These are phyloP conservation scores for Chaetoscypha palmicola DNA, from an alignment of 2,329 filamentous ascomycete species.

Conservation along the genomic window DNA sequence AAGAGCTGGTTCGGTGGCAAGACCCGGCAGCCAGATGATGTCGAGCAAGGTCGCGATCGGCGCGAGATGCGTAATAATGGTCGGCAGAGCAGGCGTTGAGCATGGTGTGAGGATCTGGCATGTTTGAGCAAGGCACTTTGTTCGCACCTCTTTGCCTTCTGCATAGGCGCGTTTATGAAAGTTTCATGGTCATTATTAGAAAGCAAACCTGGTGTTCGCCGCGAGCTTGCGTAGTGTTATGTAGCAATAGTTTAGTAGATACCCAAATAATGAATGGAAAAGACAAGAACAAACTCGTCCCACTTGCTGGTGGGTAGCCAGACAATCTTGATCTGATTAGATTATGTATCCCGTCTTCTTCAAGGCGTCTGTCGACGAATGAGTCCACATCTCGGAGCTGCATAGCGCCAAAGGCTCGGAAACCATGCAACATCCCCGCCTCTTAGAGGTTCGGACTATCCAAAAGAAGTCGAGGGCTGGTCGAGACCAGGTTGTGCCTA, in stretches of 20 bases:
- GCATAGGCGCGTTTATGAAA: too few species aligned
- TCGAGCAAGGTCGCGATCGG: slow-evolving; percentile 22
- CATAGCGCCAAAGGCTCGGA: not conserved
- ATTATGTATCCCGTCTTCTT: not conserved
- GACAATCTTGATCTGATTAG: not conserved
- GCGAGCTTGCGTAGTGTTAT: not conserved
- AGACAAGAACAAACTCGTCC: too few species aligned
- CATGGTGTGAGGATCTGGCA: not conserved
- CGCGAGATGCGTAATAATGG: slow-evolving; percentile 1
- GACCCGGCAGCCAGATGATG: slow-evolving; percentile 28
- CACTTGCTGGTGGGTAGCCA: too few species aligned
- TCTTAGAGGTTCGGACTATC: not conserved
- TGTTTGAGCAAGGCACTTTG: too few species aligned
- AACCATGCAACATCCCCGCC: not conserved
- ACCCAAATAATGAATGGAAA: not conserved
- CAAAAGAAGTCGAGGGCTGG: not conserved
- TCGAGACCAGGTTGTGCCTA: not conserved
- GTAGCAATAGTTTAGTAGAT: not conserved
- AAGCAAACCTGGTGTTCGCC: not conserved
- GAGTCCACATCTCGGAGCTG: not conserved
- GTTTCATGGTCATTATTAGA: too few species aligned
- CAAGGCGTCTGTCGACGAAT: not conserved
- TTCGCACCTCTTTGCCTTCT: not conserved
- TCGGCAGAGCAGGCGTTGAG: not conserved
- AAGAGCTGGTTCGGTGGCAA: slow-evolving; percentile 29